phyloP scores from a whole-genome alignment of 2,329 filamentous ascomycete genomes.

The Sporothrix brasiliensis region DNA sequence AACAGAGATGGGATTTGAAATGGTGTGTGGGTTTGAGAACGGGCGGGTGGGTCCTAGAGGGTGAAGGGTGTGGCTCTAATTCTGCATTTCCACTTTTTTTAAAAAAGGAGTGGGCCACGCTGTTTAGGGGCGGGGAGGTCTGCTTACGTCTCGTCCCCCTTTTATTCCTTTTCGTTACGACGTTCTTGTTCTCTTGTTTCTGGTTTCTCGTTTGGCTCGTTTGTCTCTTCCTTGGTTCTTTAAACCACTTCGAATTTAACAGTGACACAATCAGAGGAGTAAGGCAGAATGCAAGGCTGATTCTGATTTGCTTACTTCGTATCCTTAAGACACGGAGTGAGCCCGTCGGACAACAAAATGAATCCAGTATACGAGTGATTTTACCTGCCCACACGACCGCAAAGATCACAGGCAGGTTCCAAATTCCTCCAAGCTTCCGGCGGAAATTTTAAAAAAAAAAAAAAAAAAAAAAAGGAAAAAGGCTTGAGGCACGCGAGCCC shows the following conservation, averaged over 20 bases:
- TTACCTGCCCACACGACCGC: not conserved
- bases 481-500: not conserved
- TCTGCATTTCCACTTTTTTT: not conserved
- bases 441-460: not conserved
- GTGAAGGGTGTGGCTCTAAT: not conserved
- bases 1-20: not conserved
- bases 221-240: not conserved
- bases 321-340: too few relatives aligned
- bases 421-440: not conserved
- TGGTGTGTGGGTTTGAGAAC: slow-evolving; percentile 29
- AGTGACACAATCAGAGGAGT: not conserved
- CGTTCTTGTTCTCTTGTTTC: not conserved
- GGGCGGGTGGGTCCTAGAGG: not conserved
- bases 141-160: not conserved
- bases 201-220: not conserved
- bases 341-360: too few relatives aligned
- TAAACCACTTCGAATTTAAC: not conserved
- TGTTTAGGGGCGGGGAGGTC: not conserved
- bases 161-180: not conserved
- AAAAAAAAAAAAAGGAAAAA: not conserved
- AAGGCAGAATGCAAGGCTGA: slow-evolving; percentile 27
- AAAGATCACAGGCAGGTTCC: not conserved
- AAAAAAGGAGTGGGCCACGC: not conserved
- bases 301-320: too few relatives aligned
- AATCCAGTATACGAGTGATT: not conserved